Evolutionary conservation across 2,329 filamentous ascomycete genomes (phyloP).

Genomic region (Biscogniauxia mediterranea): DNA sequence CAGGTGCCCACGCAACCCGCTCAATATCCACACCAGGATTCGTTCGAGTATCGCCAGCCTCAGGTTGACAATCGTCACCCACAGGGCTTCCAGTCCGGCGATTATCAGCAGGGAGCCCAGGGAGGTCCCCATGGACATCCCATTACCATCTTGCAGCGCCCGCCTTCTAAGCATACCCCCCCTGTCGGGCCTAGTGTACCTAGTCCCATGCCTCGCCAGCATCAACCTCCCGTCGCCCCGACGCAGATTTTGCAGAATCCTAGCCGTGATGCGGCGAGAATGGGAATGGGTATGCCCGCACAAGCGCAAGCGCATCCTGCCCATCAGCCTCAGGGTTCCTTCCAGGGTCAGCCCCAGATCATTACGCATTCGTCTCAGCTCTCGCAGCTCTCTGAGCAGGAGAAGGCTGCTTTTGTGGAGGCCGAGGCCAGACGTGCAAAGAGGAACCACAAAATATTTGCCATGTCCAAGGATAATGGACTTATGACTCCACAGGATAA

Average conservation of each 20-base stretch:
- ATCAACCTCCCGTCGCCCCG: slow-evolving; percentile 48
- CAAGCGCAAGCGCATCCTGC: slow-evolving; percentile 22
- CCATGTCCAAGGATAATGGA: slow-evolving; percentile 90
- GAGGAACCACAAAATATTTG: slow-evolving; percentile 95
- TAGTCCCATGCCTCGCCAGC: slow-evolving; percentile 35
- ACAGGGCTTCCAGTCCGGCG: slow-evolving; percentile 25
- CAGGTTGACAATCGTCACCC: slow-evolving; percentile 27
- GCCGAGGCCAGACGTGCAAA: slow-evolving; percentile 95
- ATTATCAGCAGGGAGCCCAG: slow-evolving; percentile 29
- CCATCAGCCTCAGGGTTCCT: slow-evolving; percentile 54
- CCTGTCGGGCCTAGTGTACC: slow-evolving; percentile 32
- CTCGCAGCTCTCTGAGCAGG: slow-evolving; percentile 75
- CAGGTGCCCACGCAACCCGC: slow-evolving; percentile 24
- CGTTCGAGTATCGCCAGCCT: slow-evolving; percentile 28
- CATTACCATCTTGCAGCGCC: slow-evolving; percentile 55
- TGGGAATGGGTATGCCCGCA: slow-evolving; percentile 34
- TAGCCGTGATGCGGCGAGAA: slow-evolving; percentile 54
- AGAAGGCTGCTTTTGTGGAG: slow-evolving; percentile 78
- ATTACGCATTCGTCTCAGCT: slow-evolving; percentile 69
- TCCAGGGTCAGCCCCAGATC: slow-evolving; percentile 51
- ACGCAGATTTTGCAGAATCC: slow-evolving; percentile 80
- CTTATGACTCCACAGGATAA: slow-evolving; percentile 99
- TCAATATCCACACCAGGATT: slow-evolving; percentile 30
- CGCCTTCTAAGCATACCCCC: slow-evolving; percentile 43
- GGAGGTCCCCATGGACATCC: slow-evolving; percentile 45